Base-by-base conservation (phyloP, 2,329 filamentous ascomycete species). In the Lasiodiplodia citricola region DNA sequence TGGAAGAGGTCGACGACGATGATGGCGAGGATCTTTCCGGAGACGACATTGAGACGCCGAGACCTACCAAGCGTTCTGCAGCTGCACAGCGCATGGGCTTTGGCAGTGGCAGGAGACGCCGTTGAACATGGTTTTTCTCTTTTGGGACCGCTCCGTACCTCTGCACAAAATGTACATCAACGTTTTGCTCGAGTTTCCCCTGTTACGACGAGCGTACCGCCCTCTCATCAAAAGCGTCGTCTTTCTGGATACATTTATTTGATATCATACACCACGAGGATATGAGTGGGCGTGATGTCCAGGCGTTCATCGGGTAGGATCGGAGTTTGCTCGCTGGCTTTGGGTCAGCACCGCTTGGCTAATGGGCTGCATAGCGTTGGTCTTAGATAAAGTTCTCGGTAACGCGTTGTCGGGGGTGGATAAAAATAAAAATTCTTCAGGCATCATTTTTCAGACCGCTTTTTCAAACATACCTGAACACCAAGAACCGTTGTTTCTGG, bases 1-100 rank as follows among this genome's bases (percentile, higher is more conserved):
- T 81, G 71, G 82, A 83, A 52, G 82, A 82, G 54, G 80, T 82
- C 47, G 72, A 81, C 37, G 82, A 81, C 38, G 82, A 83, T 66
- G 83, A 81, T 3, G 79, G 76, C 21, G 80, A 79, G 56, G 81
- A 80, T 21, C 75, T 77, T 2, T 83, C 81, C 5, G 81, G 80
- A 57, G 83, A 81, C 70, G 83, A 84, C 66, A 81, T 82, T 68
- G 78, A 69, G 57, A 68, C 65, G n/a, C 62, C 62, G 25, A 54
- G 54, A 38, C 65, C 68, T 13, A 58, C 57, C 38, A 69, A 68
- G 56, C 47, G 68, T 13, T 69, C 68, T 44, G 55, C 56, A 14
- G 65, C 68, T 28, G 68, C 68, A 23, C 55, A 63, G 65, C 63
- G 68, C 21, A 68, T 68, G 67, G 67, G 67, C 11, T 68, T 68